These are phyloP conservation scores for Arthrobotrys sphaeroides DNA, from an alignment of 2,329 filamentous ascomycete genomes.

Conservation along the genomic window DNA sequence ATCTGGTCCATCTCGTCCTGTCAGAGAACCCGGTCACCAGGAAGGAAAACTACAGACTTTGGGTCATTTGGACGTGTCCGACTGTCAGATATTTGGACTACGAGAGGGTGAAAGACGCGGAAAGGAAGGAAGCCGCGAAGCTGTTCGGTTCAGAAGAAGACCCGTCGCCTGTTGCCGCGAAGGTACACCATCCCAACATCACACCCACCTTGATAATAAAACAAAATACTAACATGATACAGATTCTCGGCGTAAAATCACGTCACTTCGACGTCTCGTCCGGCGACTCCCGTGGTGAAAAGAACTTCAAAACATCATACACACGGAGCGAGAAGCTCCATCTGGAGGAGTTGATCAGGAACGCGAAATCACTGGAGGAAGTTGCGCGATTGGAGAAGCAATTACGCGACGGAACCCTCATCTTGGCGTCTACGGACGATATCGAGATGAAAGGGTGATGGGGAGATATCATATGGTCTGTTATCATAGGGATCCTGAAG, in stretches of 20 bases:
- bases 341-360: conserved; percentile 85
- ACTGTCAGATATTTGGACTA: conserved; percentile 91
- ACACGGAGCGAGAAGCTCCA: conserved; percentile 88
- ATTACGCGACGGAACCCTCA: conserved; percentile 84
- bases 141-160: conserved; percentile 82
- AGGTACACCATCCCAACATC: conserved; percentile 65
- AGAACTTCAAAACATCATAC: conserved; percentile 80
- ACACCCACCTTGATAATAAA: neutral
- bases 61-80: conserved; percentile 87
- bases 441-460: conserved; percentile 49
- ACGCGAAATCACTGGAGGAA: conserved; percentile 87
- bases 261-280: conserved; percentile 72
- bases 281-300: conserved; percentile 64
- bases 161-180: conserved; percentile 81
- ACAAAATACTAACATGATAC: conserved; percentile 5
- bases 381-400: conserved; percentile 91
- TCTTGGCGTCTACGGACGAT: conserved; percentile 59
- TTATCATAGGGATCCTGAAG: neutral
- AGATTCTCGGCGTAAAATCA: conserved; percentile 87
- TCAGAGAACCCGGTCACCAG: conserved; percentile 88
- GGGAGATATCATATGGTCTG: neutral
- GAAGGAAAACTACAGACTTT: conserved; percentile 95
- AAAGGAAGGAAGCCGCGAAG: conserved; percentile 78
- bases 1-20: conserved; percentile 81
- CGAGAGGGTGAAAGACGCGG: conserved; percentile 85